Evolutionary conservation across 306 rosid species (phyloP), one percentile per base, ranked within the genome.

Genomic region (Luffa acutangula): DNA sequence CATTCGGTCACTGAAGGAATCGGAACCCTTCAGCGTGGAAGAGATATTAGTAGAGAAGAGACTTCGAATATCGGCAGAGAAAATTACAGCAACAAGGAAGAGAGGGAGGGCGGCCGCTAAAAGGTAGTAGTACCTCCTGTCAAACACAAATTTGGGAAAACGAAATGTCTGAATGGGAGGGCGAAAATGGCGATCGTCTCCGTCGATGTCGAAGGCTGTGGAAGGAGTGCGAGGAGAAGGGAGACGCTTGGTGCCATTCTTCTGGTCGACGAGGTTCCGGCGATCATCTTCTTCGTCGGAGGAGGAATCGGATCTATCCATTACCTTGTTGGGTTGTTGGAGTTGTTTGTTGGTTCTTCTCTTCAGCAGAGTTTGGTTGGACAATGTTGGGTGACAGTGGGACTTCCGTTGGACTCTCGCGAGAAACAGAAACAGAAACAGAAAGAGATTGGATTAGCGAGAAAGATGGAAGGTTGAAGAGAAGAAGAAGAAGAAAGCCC

Each of bases 261-360:
- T 85, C 20, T 91, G 96, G 0, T 87, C 86, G 63, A 95, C 87
- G 71, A 95, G 89, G 87, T 80, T 85, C 46, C 81, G 89, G 81
- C 86, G 93, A 63, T 95, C 98, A 46, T 95, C 97, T 34, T 90
- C 94, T 45, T 92, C 98, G 86, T 92, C 97, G 33, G 92, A 87
- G 69, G 97, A 88, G 0, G 89, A 89, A 51, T 87, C 95, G 42
- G 79, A 56, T 42, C 91, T 85, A 33, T 67, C 92, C 85, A 86
- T 84, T 66, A 49, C 31, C 75, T 20, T 15, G 36, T 43, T 46
- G 36, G 5, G 41, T 33, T 36, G 25, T 34, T 64, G n/a, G 46
- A 7, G 1, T 21, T 58, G 25, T 9, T 25, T 31, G 7, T 60
- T 60, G 31, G n/a, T n/a, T n/a, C 69, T 62, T 62, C 69, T 63